Evolutionary conservation across 805 yeast genomes (phyloP), one percentile per base, ranked within the genome.

Genomic region (Kodamaea hsintzibuensis): DNA sequence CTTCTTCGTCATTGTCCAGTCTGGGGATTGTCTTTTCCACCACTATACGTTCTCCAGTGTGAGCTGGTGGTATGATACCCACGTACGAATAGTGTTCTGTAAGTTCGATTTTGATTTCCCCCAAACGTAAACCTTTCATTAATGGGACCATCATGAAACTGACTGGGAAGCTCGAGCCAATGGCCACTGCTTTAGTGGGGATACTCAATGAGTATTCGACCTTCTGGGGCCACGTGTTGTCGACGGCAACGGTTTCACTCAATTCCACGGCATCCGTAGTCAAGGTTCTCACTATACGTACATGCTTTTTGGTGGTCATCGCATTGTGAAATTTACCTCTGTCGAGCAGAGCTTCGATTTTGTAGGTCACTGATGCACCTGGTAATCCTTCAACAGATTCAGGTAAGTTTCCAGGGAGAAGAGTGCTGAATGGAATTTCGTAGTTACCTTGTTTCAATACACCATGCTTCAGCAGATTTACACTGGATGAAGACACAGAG

Each of bases 201-300:
- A 89, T 85, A 51, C 89, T 87, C 55, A 95, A 83, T 2, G 91
- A 82, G 68, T 93, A 93, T 64, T 93, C 98, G 33, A 93, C 90
- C 66, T 95, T 95, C 46, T 84, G 76, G 1, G 98, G 98, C 98
- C 98, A 93, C 1, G 92, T 86, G 67, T 93, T 93, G 65, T 91
- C 97, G 33, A 93, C 96, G 0, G 96, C 89, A 61, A 92, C 89
- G 0, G 98, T 90, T 68, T 93, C 98, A 0, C 96, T 81, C 19
- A 91, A 76, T 62, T 95, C 98, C 2, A 89, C 81, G 1, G 96
- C 82, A 68, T 93, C 98, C 0, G 96, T 82, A 1, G 96, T 85
- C 55, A 93, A 72, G 0, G 98, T 93, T 62, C 99, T 80, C 9
- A 95, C 83, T 8, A 95, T 84, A 56, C 96, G 82, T 2, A 95